Percentiles rank a stretch among this genome's conserved stretches.
Conservation (phyloP, 805 yeast species). For the Saturnispora bothae region DNA sequence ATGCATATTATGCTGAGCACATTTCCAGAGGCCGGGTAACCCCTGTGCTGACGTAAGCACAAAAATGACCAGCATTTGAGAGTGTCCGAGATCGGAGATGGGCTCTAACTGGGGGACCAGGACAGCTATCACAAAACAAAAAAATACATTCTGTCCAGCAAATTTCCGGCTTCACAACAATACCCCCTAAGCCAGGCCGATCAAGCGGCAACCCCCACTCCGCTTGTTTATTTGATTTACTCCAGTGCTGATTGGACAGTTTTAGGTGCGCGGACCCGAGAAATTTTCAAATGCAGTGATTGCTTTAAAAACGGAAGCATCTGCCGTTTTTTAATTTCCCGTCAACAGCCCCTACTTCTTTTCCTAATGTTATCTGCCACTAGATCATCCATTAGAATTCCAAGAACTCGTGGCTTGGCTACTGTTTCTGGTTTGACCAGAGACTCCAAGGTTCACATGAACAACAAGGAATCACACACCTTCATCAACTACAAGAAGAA, state of each 20-base stretch:
- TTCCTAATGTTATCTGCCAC: constrained; percentile 23
- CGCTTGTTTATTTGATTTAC: background rate
- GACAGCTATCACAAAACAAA: background rate
- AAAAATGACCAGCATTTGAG: too few species aligned
- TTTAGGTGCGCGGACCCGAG: constrained; percentile 3
- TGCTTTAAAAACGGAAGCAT: background rate
- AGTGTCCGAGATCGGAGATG: constrained; percentile 5
- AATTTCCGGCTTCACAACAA: too few species aligned
- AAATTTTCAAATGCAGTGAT: background rate
- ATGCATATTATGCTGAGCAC: background rate
- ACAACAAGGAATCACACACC: constrained; percentile 64
- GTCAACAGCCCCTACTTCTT: background rate
- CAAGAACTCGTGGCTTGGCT: constrained; percentile 38
- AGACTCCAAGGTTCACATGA: constrained; percentile 43
- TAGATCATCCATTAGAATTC: constrained; percentile 21
- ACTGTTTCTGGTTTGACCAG: constrained; percentile 40
- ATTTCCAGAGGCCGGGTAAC: background rate
- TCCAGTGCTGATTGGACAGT: background rate
- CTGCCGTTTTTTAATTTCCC: background rate
- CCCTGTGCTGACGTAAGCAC: background rate
- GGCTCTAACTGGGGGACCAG: background rate
- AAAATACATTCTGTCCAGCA: background rate
- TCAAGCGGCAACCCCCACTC: background rate
- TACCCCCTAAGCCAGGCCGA: too few species aligned
- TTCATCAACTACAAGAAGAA: constrained; percentile 89